Conservation (phyloP, 768 basidiomycete species). For the Crepidotus variabilis region DNA sequence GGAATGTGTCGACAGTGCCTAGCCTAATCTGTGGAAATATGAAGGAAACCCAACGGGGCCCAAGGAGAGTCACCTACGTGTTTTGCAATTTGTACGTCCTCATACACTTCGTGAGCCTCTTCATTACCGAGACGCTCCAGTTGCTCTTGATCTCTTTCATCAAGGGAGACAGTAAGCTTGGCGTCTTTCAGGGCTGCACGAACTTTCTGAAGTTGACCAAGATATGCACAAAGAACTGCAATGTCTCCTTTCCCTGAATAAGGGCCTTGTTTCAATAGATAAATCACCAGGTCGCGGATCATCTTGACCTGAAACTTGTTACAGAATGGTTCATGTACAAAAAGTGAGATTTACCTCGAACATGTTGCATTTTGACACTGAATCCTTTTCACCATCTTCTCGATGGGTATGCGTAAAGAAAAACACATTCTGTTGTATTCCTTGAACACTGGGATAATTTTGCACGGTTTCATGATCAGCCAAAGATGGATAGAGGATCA, state of each 20-base stretch:
- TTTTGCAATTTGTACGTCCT: constrained; percentile 10
- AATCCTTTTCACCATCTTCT: constrained; percentile 63
- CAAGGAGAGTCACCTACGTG: constrained; percentile 1
- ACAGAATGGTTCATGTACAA: too few species aligned
- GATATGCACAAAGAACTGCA: constrained; percentile 43
- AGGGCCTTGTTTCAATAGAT: constrained; percentile 36
- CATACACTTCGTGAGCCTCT: constrained; percentile 12
- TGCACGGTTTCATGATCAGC: constrained; percentile 53
- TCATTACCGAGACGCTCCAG: constrained; percentile 45
- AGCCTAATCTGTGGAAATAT: constrained; percentile 47
- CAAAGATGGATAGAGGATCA: constrained; percentile 56
- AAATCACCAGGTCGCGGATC: constrained; percentile 41
- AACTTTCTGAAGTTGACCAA: constrained; percentile 39
- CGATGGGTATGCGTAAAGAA: constrained; percentile 61
- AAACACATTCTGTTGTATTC: constrained; percentile 59
- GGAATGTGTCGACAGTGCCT: constrained; percentile 75
- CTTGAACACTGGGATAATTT: constrained; percentile 52
- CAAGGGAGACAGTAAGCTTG: constrained; percentile 62
- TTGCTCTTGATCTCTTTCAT: constrained; percentile 61
- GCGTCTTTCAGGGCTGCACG: constrained; percentile 28
- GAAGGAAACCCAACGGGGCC: not conserved
- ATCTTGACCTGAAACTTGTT: constrained; percentile 30
- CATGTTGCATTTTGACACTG: constrained; percentile 58
- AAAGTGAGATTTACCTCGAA: constrained; percentile 49
- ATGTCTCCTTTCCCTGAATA: constrained; percentile 44